phyloP scores from a whole-genome alignment of 2,329 filamentous ascomycete genomes.

The Aureobasidium sp. region DNA sequence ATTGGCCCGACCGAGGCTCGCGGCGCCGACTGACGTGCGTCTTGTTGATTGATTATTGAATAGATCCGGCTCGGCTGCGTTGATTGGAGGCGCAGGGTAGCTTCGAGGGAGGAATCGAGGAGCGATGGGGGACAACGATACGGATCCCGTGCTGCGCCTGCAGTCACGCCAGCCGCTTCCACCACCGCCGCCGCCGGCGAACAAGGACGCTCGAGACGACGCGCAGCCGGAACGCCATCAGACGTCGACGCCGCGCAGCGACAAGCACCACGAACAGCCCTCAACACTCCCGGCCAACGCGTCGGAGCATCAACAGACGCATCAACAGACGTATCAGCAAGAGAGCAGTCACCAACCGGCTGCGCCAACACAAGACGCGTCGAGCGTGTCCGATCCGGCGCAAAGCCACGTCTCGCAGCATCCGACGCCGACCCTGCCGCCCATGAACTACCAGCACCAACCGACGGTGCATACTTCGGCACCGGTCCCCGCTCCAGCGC shows the following conservation, averaged over 20 bases:
- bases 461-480: background rate
- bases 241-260: background rate
- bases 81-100: slow-evolving; percentile 3
- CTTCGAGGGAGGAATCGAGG: background rate
- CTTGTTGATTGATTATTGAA: slow-evolving; percentile 7
- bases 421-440: background rate
- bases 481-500: background rate
- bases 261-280: background rate
- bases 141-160: slow-evolving; percentile 5
- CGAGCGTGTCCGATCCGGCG: background rate
- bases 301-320: background rate
- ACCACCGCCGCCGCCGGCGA: background rate
- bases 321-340: background rate
- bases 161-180: background rate
- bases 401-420: slow-evolving; percentile 3
- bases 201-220: background rate
- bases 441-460: slow-evolving; percentile 8
- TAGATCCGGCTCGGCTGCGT: slow-evolving; percentile 8
- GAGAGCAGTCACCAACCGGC: background rate
- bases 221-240: background rate
- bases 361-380: background rate
- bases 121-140: background rate
- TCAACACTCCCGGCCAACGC: background rate
- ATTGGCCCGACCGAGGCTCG: slow-evolving; percentile 11
- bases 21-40: slow-evolving; percentile 9